A percentile compares a stretch with the other conserved stretches of the same genome.
Evolutionary conservation across 768 basidiomycete genomes (phyloP).

Genomic region (Lyophyllum shimeji): DNA sequence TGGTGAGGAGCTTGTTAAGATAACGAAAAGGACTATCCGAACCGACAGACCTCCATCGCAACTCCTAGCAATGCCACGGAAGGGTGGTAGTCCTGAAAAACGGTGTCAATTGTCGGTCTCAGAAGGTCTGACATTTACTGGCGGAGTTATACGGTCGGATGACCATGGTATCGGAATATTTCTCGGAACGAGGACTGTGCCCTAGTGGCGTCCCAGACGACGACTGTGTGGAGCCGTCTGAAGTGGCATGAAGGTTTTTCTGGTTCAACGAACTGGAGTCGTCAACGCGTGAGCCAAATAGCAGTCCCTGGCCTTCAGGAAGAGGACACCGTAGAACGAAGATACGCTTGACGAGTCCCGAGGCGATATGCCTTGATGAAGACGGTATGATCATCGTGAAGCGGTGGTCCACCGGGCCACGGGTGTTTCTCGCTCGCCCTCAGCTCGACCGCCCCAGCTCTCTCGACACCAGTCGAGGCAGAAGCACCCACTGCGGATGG

Average conservation of each 20-base stretch:
- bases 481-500: not conserved
- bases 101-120: not conserved
- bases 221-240: not conserved
- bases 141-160: not conserved
- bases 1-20: not conserved
- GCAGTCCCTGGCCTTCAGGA: not conserved
- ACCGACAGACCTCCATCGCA: constrained; percentile 10
- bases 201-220: not conserved
- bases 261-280: not conserved
- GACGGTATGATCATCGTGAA: constrained; percentile 14
- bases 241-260: not conserved
- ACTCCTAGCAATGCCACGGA: constrained; percentile 9
- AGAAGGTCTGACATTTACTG: not conserved
- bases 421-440: constrained; percentile 6
- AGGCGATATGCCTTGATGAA: constrained; percentile 17
- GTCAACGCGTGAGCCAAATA: not conserved
- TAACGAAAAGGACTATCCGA: not conserved
- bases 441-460: constrained; percentile 5
- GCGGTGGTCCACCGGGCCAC: not conserved
- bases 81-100: constrained; percentile 16
- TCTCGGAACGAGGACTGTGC: not conserved
- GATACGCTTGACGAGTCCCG: constrained; percentile 5
- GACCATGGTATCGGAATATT: not conserved
- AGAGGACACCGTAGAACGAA: not conserved
- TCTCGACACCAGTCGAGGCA: not conserved